Evolutionary conservation across 2,329 filamentous ascomycete species (phyloP).

Genomic region (Talaromyces sp.): DNA sequence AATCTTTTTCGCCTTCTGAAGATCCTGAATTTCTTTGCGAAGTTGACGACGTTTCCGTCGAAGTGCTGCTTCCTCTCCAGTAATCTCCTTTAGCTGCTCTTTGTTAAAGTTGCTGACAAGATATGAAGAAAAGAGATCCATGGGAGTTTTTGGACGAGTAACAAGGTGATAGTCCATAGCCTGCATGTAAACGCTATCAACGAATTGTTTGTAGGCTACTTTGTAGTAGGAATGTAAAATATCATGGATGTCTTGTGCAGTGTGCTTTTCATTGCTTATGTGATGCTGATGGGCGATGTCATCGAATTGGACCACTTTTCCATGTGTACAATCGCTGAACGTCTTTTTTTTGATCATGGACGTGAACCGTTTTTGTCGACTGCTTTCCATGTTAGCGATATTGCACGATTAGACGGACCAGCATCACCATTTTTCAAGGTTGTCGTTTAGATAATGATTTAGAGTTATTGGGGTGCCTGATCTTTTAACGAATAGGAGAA

Average conservation of each 20-base stretch:
- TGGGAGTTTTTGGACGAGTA: slow-evolving; percentile 25
- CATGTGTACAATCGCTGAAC: not conserved
- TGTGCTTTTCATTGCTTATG: not conserved
- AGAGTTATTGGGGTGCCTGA: slow-evolving; percentile 42
- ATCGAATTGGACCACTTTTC: not conserved
- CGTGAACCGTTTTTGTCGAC: not conserved
- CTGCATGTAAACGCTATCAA: slow-evolving; percentile 58
- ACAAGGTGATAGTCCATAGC: slow-evolving; percentile 52
- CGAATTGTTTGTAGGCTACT: slow-evolving; percentile 54
- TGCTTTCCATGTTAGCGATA: not conserved
- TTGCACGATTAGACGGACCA: not conserved
- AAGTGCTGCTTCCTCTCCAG: no score
- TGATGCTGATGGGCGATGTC: slow-evolving; percentile 3
- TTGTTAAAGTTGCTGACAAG: not conserved
- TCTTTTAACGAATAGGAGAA: slow-evolving; percentile 50
- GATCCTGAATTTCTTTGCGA: no score
- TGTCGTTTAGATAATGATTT: slow-evolving; percentile 44
- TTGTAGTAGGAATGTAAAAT: slow-evolving; percentile 57
- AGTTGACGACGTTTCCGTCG: no score
- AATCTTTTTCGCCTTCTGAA: no score
- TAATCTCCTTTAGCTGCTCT: no score
- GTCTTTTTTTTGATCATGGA: not conserved
- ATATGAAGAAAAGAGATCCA: slow-evolving; percentile 29
- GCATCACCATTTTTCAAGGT: slow-evolving; percentile 1
- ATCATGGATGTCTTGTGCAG: slow-evolving; percentile 45